Conservation (phyloP, 1,139 yeast species). For the Candida tropicalis region DNA sequence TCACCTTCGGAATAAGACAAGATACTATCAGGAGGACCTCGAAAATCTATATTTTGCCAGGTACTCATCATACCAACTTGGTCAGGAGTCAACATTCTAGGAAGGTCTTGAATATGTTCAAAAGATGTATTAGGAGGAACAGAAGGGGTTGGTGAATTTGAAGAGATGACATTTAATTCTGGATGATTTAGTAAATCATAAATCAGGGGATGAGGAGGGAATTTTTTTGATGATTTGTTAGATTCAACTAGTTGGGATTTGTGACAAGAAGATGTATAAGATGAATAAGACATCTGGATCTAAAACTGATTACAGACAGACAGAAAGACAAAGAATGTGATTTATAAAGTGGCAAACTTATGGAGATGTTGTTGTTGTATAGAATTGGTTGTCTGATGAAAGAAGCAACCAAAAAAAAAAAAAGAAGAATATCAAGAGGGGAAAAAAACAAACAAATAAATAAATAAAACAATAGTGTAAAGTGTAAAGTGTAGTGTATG, state of each 20-base stretch:
- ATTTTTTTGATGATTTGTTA: neutral
- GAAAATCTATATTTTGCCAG: conserved; percentile 1
- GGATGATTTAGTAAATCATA: conserved; percentile 1
- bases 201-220: conserved; percentile 5
- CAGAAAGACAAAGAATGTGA: too few species aligned
- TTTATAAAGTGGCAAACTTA: too few species aligned
- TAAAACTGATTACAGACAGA: too few species aligned
- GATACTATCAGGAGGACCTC: conserved; percentile 5
- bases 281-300: neutral
- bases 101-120: neutral
- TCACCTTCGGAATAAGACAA: conserved; percentile 4
- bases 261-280: neutral
- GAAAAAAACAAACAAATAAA: neutral
- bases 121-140: neutral
- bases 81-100: neutral
- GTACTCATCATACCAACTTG: conserved; percentile 5
- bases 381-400: neutral
- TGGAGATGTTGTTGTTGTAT: neutral
- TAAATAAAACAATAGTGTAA: too few species aligned
- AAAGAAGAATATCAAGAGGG: neutral
- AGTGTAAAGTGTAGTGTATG: too few species aligned
- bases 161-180: neutral
- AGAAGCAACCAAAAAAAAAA: neutral
- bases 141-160: neutral
- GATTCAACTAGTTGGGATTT: conserved; percentile 1